These are phyloP conservation scores for Scytalidium lignicola DNA, from an alignment of 2,329 filamentous ascomycete species.

Conservation along the genomic window DNA sequence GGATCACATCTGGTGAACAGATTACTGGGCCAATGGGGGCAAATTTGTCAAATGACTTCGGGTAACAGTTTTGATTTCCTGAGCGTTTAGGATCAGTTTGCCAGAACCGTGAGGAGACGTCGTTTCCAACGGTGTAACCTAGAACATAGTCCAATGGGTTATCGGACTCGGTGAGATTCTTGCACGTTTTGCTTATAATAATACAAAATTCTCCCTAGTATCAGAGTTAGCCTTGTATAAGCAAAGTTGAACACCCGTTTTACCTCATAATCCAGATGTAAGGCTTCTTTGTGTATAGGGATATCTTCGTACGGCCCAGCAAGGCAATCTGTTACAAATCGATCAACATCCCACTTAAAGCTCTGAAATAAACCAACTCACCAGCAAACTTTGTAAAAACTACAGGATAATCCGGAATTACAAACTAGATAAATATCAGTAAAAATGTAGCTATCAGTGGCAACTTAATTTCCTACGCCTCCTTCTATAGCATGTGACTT, in stretches of 20 bases:
- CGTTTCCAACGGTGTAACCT: conserved; percentile 38
- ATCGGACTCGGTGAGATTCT: conserved; percentile 32
- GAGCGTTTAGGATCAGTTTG: conserved; percentile 25
- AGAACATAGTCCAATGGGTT: conserved; percentile 40
- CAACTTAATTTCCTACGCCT: background rate
- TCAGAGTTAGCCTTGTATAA: conserved; percentile 38
- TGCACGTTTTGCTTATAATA: conserved; percentile 42
- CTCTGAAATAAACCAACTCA: background rate
- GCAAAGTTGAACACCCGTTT: no score
- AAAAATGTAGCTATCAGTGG: background rate
- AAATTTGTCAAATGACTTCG: conserved; percentile 39
- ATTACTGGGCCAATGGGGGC: conserved; percentile 37
- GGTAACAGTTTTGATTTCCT: conserved; percentile 37
- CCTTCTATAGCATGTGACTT: conserved; percentile 18
- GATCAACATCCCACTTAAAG: no score
- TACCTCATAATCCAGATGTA: background rate
- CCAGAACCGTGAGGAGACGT: conserved; percentile 34
- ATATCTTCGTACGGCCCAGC: conserved; percentile 31
- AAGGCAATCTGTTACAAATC: conserved; percentile 25
- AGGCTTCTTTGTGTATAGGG: conserved; percentile 39
- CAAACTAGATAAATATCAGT: background rate
- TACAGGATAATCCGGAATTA: conserved; percentile 39
- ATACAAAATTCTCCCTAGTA: conserved; percentile 61
- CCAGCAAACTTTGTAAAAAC: conserved; percentile 44
- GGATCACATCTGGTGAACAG: background rate